Percentiles rank a stretch among this genome's conserved stretches.
Conservation (phyloP, 345 rosid genomes). For the Psidium friedrichsthalianum region DNA sequence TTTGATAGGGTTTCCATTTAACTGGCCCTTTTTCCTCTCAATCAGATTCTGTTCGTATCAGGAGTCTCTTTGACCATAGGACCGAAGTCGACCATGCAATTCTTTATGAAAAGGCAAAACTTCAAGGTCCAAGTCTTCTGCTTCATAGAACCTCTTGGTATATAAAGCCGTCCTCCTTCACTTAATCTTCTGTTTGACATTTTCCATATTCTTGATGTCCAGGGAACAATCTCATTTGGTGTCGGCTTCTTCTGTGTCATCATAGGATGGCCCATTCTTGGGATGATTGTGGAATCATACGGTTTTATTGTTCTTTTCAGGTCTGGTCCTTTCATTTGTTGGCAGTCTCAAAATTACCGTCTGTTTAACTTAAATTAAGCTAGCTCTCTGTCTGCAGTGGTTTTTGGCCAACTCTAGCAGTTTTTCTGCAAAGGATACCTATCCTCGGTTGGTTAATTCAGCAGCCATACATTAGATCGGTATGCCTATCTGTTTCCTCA, state of each 20-base stretch:
- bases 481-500: slow-evolving; percentile 22
- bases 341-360: neutral
- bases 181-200: neutral
- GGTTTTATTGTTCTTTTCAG: slow-evolving; percentile 94
- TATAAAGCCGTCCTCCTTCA: neutral
- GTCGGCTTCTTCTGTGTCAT: slow-evolving; percentile 80
- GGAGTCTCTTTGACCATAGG: slow-evolving; percentile 97
- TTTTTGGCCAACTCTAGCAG: slow-evolving; percentile 94
- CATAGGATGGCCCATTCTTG: slow-evolving; percentile 86
- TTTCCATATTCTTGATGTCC: slow-evolving; percentile 3
- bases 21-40: neutral
- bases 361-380: neutral
- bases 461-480: slow-evolving; percentile 72
- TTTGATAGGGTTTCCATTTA: neutral
- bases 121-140: slow-evolving; percentile 43
- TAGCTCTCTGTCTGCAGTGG: slow-evolving; percentile 46
- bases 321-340: slow-evolving; percentile 12
- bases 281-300: slow-evolving; percentile 83
- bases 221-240: slow-evolving; percentile 95
- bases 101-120: slow-evolving; percentile 74
- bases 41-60: slow-evolving; percentile 77
- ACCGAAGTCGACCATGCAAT: slow-evolving; percentile 78
- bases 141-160: neutral
- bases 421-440: slow-evolving; percentile 86
- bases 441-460: slow-evolving; percentile 87